These are phyloP conservation scores for Suillus ampliporus DNA, from an alignment of 768 basidiomycete species.

Conservation along the genomic window DNA sequence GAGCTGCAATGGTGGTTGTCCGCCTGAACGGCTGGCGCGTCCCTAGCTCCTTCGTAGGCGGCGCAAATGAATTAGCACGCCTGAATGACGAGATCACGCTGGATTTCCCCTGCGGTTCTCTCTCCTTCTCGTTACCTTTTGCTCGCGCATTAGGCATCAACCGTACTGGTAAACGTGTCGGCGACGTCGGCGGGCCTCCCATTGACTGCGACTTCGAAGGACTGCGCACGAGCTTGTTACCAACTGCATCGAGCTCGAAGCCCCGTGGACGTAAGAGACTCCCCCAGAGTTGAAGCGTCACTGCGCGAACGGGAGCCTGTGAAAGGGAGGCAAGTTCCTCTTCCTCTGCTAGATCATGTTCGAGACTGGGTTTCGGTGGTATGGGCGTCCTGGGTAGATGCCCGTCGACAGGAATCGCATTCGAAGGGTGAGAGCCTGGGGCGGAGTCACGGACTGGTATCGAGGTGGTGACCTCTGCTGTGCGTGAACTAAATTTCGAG, in stretches of 20 bases:
- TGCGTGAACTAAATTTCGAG: neutral
- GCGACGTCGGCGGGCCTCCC: slow-evolving; percentile 25
- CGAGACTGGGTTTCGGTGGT: slow-evolving; percentile 24
- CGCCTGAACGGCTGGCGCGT: slow-evolving; percentile 54
- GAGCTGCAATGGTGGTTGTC: slow-evolving; percentile 33
- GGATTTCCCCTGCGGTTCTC: neutral
- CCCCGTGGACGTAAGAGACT: slow-evolving; percentile 71
- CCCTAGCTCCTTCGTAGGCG: slow-evolving; percentile 33
- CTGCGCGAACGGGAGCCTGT: slow-evolving; percentile 53
- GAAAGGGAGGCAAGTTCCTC: slow-evolving; percentile 63
- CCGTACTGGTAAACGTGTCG: slow-evolving; percentile 22
- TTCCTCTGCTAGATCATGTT: slow-evolving; percentile 44
- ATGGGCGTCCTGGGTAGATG: slow-evolving; percentile 27
- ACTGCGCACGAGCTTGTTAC: slow-evolving; percentile 63
- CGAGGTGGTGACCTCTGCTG: slow-evolving; percentile 4
- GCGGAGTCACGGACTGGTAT: slow-evolving; percentile 22
- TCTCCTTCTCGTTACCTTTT: slow-evolving; percentile 26
- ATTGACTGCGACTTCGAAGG: slow-evolving; percentile 52
- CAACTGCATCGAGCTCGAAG: slow-evolving; percentile 54
- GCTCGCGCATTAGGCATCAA: slow-evolving; percentile 6
- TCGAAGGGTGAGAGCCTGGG: slow-evolving; percentile 20
- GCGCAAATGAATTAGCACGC: slow-evolving; percentile 70
- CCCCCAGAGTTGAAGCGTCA: slow-evolving; percentile 74
- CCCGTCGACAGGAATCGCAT: slow-evolving; percentile 16
- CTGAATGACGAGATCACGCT: slow-evolving; percentile 64